Evolutionary conservation across 345 rosid species (phyloP), one percentile per base, ranked within the genome.

Genomic region (Populus pruinosa): DNA sequence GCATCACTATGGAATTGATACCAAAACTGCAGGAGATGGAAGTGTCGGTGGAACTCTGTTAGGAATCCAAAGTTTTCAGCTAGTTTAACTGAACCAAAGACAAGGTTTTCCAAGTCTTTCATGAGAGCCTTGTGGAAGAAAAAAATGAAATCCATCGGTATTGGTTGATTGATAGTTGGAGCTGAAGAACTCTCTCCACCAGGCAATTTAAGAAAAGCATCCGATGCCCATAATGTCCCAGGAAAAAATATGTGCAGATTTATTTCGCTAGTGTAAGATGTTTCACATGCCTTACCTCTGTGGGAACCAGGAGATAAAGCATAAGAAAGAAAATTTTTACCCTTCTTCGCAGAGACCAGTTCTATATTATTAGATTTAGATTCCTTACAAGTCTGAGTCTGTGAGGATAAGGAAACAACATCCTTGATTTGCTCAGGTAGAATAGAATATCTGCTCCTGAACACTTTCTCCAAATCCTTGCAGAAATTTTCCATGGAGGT

Each of bases 121-220:
- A 88, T 91, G 74, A 91, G 79, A 31, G 95, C 97, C 92, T 89
- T 93, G 75, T 94, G 97, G 89, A 89, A 90, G 85, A 87, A 89
- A 84, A 90, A 91, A 62, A 93, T 87, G 69, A 93, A 80, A 70
- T 93, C 94, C 61, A 93, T 75, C 29, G 98, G 97, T 65, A 81
- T 79, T 43, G 89, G 86, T 35, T 84, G 84, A 75, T 80, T 75
- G n/a, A 47, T 6, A 27, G 27, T 70, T 49, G 86, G 77, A 79
- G 79, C 56, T 71, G 63, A 61, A 79, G 65, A 73, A 71, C 77
- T 81, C 77, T 86, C 86, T 64, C 71, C 90, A 67, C 69, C 84
- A 61, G 80, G 76, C 75, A 87, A 70, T 4, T 76, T 76, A 27
- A 80, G 61, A 66, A 75, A 59, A 43, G 81, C 85, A n/a, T 76